phyloP scores from a whole-genome alignment of 2,329 filamentous ascomycete genomes.

The Ambrosiella beaveri region DNA sequence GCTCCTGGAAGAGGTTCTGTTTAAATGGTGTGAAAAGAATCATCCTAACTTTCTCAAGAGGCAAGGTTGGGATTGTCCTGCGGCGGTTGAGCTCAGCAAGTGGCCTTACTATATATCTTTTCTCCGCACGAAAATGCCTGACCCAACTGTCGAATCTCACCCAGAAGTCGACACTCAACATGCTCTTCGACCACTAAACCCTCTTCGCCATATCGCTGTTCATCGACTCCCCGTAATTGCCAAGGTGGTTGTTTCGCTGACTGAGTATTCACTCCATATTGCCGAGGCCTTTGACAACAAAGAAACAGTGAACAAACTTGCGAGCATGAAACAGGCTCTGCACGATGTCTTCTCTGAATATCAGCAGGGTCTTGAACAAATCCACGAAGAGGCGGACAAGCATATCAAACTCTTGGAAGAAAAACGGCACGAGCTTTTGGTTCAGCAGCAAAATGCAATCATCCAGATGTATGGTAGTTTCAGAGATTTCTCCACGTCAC shows the following conservation, averaged over 20 bases:
- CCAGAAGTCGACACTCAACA: background rate
- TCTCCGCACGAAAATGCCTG: background rate
- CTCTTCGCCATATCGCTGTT: slow-evolving; percentile 11
- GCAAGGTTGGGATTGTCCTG: slow-evolving; percentile 5
- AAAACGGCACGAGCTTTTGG: slow-evolving; percentile 2
- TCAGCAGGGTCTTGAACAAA: background rate
- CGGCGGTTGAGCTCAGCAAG: slow-evolving; percentile 6
- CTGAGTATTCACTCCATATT: slow-evolving; percentile 5
- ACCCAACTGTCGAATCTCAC: background rate
- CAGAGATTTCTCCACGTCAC: background rate
- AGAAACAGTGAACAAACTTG: background rate
- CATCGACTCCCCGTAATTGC: slow-evolving; percentile 6
- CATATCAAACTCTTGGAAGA: slow-evolving; percentile 2
- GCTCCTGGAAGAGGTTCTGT: slow-evolving; percentile 6
- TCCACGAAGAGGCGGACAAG: background rate
- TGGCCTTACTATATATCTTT: slow-evolving; percentile 5
- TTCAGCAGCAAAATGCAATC: slow-evolving; percentile 2
- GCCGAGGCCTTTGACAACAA: slow-evolving; percentile 4
- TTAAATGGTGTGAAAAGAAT: slow-evolving; percentile 3
- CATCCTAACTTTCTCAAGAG: background rate
- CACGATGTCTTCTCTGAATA: background rate
- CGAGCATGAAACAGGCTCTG: background rate
- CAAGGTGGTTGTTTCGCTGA: background rate
- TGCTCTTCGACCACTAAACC: slow-evolving; percentile 1
- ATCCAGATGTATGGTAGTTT: slow-evolving; percentile 1